Base-by-base conservation (phyloP, 2,329 filamentous ascomycete genomes). In the Thelonectria rubi region DNA sequence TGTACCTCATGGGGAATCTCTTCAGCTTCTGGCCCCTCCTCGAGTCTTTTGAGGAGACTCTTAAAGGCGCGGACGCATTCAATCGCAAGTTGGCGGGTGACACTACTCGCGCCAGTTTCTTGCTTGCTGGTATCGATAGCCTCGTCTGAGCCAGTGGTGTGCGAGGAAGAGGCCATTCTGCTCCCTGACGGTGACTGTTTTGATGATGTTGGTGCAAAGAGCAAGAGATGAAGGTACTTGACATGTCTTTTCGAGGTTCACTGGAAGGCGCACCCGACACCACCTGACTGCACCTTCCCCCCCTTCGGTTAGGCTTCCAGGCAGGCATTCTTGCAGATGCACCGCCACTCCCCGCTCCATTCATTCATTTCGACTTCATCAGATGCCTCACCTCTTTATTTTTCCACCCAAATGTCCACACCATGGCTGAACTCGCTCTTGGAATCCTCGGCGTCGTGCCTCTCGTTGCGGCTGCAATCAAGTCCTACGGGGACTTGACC, bases 401-500 rank as follows among this genome's bases (percentile, higher is more conserved):
- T 30, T 30, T 30, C 26, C 26, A 2, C 2, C 26, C 7, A 5
- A 9, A 26, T 47, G 21, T 30, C 14, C 30, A n/a, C 10, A 17
- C 17, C 14, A 49, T 49, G 46, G 46, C 46, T 3, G 46, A 49
- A 26, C 26, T 49, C 15, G 46, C 46, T n/a, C 46, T 49, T 9
- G 46, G 30, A 18, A 18, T 37, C 7, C 24, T 49, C 6, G 46
- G 46, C 24, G n/a, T 49, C 11, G 26, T 49, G 30, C 46, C 46
- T 8, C 45, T 47, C 20, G 26, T 47, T 14, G 45, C 20, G 4
- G 26, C 32, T 17, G 46, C 46, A 26, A 32, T 49, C 26, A 37
- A 49, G 17, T 49, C 46, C 15, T 49, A 18, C n/a, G n/a, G n/a
- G 2, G 7, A 17, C 18, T 17, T 49, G 14, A 18, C 46, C 26